Conservation (phyloP, 2,329 filamentous ascomycete genomes). For the Nemania abortiva region DNA sequence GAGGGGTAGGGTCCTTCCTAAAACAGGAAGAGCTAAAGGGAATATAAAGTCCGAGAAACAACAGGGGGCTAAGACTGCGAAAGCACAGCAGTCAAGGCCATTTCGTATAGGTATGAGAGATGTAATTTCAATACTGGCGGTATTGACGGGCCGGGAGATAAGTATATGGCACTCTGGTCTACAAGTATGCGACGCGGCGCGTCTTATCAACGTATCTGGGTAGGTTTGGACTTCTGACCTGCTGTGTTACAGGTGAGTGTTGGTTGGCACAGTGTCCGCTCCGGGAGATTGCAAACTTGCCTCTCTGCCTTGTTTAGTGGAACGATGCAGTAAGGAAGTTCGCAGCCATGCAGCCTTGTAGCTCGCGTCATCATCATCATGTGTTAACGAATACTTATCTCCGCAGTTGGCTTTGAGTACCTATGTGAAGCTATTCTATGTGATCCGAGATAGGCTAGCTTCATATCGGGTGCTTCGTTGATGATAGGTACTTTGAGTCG, state of each 20-base stretch:
- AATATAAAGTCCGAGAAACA: constrained; percentile 21
- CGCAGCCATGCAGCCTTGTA: constrained; percentile 36
- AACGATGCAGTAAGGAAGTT: constrained; percentile 26
- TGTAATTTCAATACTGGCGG: constrained; percentile 9
- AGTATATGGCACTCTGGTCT: constrained; percentile 8
- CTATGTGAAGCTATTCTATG: not conserved
- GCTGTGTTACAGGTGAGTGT: constrained; percentile 7
- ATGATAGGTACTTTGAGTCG: not conserved
- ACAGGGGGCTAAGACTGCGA: not conserved
- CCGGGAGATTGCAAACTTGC: not conserved
- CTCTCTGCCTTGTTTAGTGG: constrained; percentile 13
- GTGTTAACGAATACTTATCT: constrained; percentile 4
- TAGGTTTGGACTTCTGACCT: not conserved
- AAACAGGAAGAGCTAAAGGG: constrained; percentile 7
- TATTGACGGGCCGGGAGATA: constrained; percentile 2
- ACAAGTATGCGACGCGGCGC: constrained; percentile 7
- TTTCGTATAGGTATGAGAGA: constrained; percentile 17
- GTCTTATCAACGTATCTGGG: constrained; percentile 17
- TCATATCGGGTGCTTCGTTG: not conserved
- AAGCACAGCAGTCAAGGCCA: not conserved
- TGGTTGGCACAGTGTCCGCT: constrained; percentile 29
- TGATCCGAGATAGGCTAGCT: not conserved
- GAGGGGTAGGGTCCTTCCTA: constrained; percentile 13
- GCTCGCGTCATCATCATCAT: constrained; percentile 22
- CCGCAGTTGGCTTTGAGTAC: not conserved